These are phyloP conservation scores for Falciphora oryzae DNA, from an alignment of 2,329 filamentous ascomycete species.

Conservation along the genomic window DNA sequence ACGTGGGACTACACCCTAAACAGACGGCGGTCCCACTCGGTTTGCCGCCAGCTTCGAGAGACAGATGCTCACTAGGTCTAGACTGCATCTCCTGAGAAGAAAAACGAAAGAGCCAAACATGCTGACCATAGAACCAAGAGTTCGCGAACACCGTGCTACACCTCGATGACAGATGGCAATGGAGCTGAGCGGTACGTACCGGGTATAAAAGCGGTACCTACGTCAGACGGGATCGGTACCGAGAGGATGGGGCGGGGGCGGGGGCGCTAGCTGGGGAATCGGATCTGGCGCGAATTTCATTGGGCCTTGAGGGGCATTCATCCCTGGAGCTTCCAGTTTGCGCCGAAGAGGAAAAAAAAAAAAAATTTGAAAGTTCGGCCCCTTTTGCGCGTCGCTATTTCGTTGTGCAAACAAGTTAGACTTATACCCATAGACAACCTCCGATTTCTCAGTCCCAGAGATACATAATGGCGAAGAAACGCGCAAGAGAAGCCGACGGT, in stretches of 20 bases:
- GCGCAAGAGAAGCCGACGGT: conserved; percentile 29
- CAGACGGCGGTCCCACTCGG: neutral
- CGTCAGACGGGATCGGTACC: neutral
- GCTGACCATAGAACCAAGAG: too few species aligned
- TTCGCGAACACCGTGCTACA: too few species aligned
- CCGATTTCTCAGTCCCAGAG: neutral
- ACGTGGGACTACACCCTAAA: neutral
- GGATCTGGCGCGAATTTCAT: neutral
- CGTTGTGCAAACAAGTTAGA: neutral
- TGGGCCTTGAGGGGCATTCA: neutral
- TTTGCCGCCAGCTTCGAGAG: too few species aligned
- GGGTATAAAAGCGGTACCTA: neutral
- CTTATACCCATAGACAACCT: neutral
- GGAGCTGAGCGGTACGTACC: neutral
- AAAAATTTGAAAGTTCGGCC: neutral
- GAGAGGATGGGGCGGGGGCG: neutral
- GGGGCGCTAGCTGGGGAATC: neutral
- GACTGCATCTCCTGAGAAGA: too few species aligned
- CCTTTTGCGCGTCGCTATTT: neutral
- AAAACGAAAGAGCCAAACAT: too few species aligned
- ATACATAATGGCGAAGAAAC: conserved; percentile 28
- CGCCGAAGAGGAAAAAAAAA: conserved; percentile 3
- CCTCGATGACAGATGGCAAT: neutral
- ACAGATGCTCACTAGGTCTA: too few species aligned
- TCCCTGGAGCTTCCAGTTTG: conserved; percentile 1